Base-by-base conservation (phyloP, 2,329 filamentous ascomycete genomes). In the Capronia coronata region DNA sequence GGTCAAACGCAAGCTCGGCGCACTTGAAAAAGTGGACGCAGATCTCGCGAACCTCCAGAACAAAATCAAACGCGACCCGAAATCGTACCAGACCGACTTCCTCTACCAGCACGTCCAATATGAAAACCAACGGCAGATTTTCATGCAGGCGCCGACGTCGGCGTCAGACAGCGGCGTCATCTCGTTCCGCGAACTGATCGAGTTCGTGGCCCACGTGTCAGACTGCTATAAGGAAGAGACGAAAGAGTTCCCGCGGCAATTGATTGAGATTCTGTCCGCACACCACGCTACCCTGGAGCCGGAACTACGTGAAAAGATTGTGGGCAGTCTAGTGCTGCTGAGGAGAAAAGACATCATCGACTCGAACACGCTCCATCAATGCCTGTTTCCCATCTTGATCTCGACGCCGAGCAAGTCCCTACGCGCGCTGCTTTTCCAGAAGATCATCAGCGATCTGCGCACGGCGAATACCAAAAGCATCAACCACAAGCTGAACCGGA, bases 1-100 rank as follows among this genome's bases (percentile, higher is more conserved):
- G 82, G 86, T 82, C 52, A 95, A 95, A 72, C 79, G 89, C 68
- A 94, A 93, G 73, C 79, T 95, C 51, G 87, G 86, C 48, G 90
- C 90, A 54, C 82, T 96, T 68, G 90, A 96, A 72, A 96, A 96
- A 77, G 82, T 95, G 61, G 90, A 96, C 65, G 90, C 89, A 27
- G 88, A 94, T 69, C 75, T 94, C 78, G 83, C 88, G 57, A 93
- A 85, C 69, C 74, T 96, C 44, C 89, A 94, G 66, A 87, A 94
- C 74, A 95, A 94, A 72, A 89, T 95, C 64, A 80, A 85, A 58
- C 79, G 84, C 67, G 90, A 96, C 70, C 88, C 90, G 39, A 80
- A 83, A 63, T 94, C 89, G 2, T 97, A 97, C 69, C 79, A 84
- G 54, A 87, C 94, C 59, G 91, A 96, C 64, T 95, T 95, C 63